phyloP scores from a whole-genome alignment of 192 early-diverging fungal species.

The Coemansia sp. region DNA sequence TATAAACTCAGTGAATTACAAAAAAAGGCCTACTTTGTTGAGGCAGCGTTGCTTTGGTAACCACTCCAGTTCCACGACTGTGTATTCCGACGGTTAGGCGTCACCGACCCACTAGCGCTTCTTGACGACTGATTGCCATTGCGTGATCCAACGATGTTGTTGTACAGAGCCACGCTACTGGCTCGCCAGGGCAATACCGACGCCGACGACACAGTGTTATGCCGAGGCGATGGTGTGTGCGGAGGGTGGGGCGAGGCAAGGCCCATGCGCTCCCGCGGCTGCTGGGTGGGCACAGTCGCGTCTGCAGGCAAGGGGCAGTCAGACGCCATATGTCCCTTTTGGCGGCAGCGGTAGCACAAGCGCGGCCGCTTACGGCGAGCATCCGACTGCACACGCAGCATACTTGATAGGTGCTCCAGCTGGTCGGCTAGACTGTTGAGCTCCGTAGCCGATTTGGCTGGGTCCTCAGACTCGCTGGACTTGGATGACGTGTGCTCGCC shows the following conservation, averaged over 20 bases:
- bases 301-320: conserved; percentile 43
- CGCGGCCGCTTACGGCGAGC: conserved; percentile 41
- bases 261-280: conserved; percentile 20
- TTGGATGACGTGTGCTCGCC: conserved; percentile 14
- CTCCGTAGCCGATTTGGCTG: conserved; percentile 26
- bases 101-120: conserved; percentile 1
- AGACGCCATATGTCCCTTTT: conserved; percentile 46
- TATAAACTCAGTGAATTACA: neutral
- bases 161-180: conserved; percentile 14
- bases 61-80: conserved; percentile 27
- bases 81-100: conserved; percentile 23
- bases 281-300: conserved; percentile 28
- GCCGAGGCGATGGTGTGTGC: conserved; percentile 4
- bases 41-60: conserved; percentile 7
- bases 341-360: conserved; percentile 49
- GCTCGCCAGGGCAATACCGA: conserved; percentile 14
- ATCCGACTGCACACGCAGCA: conserved; percentile 48
- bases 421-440: conserved; percentile 47
- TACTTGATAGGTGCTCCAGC: conserved; percentile 40
- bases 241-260: conserved; percentile 4
- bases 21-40: neutral
- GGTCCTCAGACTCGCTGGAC: conserved; percentile 26
- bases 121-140: neutral
- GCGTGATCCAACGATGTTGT: conserved; percentile 8
- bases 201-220: conserved; percentile 14